These are phyloP conservation scores for Rhodotorula taiwanensis DNA, from an alignment of 768 basidiomycete genomes.

Conservation along the genomic window DNA sequence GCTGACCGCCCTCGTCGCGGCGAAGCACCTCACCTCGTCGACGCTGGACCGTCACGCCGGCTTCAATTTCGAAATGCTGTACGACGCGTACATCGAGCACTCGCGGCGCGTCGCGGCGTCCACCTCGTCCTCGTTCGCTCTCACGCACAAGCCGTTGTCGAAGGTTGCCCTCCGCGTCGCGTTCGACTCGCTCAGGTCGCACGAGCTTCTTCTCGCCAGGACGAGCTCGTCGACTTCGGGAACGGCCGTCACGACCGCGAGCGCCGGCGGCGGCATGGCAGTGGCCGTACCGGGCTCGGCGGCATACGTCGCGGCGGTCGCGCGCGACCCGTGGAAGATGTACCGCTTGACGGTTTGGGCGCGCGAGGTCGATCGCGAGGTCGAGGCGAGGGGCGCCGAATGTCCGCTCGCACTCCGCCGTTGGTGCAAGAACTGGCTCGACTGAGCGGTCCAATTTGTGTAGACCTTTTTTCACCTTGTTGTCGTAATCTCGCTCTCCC, in stretches of 20 bases:
- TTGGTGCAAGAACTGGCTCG: slow-evolving; percentile 27
- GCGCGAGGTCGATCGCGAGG: slow-evolving; percentile 19
- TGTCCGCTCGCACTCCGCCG: slow-evolving; percentile 14
- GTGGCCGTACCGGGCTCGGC: background rate
- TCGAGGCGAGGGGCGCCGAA: slow-evolving; percentile 14
- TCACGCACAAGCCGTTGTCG: background rate
- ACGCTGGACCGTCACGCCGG: slow-evolving; percentile 63
- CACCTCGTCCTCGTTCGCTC: slow-evolving; percentile 6
- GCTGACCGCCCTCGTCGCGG: slow-evolving; percentile 64
- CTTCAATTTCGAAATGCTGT: slow-evolving; percentile 87
- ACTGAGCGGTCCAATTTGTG: background rate
- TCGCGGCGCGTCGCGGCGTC: slow-evolving; percentile 17
- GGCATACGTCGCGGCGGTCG: slow-evolving; percentile 9
- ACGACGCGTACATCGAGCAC: slow-evolving; percentile 51
- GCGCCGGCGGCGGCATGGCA: slow-evolving; percentile 5
- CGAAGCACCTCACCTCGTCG: slow-evolving; percentile 56
- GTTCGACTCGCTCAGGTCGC: slow-evolving; percentile 25
- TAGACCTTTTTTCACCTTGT: background rate
- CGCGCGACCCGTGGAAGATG: slow-evolving; percentile 23
- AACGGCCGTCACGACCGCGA: background rate
- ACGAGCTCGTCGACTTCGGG: slow-evolving; percentile 2
- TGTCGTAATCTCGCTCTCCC: no score
- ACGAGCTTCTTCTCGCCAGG: slow-evolving; percentile 29
- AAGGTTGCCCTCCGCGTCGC: slow-evolving; percentile 10
- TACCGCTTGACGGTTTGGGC: slow-evolving; percentile 23